These are phyloP conservation scores for Didymella sp. DNA, from an alignment of 2,329 filamentous ascomycete genomes.

Conservation along the genomic window DNA sequence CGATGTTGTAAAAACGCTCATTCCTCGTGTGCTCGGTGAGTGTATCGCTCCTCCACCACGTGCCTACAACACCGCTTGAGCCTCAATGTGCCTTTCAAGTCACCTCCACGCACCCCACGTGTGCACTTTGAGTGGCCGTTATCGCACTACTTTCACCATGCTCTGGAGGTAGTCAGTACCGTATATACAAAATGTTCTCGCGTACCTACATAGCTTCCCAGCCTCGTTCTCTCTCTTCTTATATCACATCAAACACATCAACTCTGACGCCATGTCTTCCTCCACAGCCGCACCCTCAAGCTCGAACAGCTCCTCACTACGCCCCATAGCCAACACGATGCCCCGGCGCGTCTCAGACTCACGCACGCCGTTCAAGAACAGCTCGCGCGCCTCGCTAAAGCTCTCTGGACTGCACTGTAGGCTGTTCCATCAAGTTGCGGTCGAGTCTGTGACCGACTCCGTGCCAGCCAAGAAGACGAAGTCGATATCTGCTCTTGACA, in stretches of 20 bases:
- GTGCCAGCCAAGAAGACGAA: constrained; percentile 13
- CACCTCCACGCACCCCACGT: background rate
- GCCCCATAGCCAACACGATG: background rate
- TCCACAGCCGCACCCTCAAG: background rate
- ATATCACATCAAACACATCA: background rate
- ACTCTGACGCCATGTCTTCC: background rate
- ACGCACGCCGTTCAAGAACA: background rate
- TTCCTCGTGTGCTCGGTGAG: too few relatives aligned
- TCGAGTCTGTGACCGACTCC: background rate
- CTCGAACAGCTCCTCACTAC: background rate
- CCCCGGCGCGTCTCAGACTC: background rate
- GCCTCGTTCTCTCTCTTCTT: background rate
- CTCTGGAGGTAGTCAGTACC: background rate
- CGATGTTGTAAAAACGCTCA: background rate
- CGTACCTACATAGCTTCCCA: background rate
- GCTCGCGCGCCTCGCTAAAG: background rate
- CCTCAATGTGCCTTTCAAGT: background rate
- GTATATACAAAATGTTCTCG: background rate
- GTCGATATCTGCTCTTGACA: constrained; percentile 18
- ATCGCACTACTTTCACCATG: background rate
- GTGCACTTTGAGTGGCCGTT: background rate
- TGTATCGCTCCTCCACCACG: too few relatives aligned
- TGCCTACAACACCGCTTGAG: background rate
- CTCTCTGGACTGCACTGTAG: background rate
- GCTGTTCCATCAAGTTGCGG: background rate